phyloP scores from a whole-genome alignment of 768 basidiomycete species.

The Boletus rubropictus region DNA sequence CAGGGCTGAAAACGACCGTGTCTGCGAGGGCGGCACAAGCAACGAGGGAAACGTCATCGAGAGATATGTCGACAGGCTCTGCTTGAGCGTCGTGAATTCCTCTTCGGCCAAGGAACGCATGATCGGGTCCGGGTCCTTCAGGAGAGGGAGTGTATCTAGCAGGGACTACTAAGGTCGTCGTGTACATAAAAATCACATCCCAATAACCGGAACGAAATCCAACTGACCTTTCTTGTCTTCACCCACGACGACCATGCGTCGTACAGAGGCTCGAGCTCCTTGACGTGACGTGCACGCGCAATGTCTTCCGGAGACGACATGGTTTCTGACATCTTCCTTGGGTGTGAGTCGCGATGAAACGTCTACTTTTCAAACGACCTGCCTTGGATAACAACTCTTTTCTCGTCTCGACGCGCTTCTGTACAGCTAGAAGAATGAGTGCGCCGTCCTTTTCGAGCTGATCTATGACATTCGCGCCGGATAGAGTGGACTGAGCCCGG shows the following conservation, averaged over 20 bases:
- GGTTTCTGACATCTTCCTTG: conserved; percentile 44
- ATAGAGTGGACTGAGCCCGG: conserved; percentile 9
- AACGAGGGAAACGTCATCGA: conserved; percentile 56
- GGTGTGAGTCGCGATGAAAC: neutral
- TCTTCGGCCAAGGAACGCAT: conserved; percentile 1
- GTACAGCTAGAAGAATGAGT: conserved; percentile 49
- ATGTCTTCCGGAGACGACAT: conserved; percentile 55
- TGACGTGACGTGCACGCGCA: conserved; percentile 51
- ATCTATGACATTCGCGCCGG: conserved; percentile 12
- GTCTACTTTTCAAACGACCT: conserved; percentile 1
- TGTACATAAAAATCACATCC: conserved; percentile 1
- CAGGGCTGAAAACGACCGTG: conserved; percentile 64
- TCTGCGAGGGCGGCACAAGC: conserved; percentile 57
- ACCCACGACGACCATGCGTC: conserved; percentile 64
- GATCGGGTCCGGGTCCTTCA: conserved; percentile 51
- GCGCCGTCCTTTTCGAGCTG: conserved; percentile 40
- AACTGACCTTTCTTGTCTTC: conserved; percentile 50
- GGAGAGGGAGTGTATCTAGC: conserved; percentile 53
- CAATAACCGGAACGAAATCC: neutral
- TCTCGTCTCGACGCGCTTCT: conserved; percentile 49
- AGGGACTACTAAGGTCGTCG: conserved; percentile 50
- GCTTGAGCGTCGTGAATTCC: conserved; percentile 48
- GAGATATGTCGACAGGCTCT: conserved; percentile 20
- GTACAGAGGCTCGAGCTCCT: conserved; percentile 63
- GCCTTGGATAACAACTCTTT: conserved; percentile 42